These are phyloP conservation scores for Veloboletus limbatus DNA, from an alignment of 1,284 basidiomycete genomes.

Conservation along the genomic window DNA sequence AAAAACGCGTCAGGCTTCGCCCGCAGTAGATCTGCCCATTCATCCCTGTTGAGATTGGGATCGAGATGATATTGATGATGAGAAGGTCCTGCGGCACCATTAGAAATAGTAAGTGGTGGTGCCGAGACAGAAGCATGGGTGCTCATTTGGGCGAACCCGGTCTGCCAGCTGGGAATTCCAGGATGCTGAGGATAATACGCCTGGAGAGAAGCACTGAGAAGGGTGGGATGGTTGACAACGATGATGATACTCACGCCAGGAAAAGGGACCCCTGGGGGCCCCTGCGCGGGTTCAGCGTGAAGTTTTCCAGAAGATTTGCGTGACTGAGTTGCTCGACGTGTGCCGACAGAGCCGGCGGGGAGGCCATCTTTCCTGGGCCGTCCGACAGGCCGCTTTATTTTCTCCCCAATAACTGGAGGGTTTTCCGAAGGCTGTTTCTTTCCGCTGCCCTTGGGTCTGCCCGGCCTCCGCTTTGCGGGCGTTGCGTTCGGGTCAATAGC, in stretches of 20 bases:
- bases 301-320: slow-evolving; percentile 39
- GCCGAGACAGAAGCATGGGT: slow-evolving; percentile 34
- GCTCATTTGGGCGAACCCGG: slow-evolving; percentile 23
- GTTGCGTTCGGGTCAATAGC: slow-evolving; percentile 29
- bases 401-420: slow-evolving; percentile 33
- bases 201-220: slow-evolving; percentile 15
- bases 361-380: slow-evolving; percentile 56
- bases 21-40: slow-evolving; percentile 58
- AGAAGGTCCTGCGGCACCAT: slow-evolving; percentile 18
- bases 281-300: slow-evolving; percentile 18
- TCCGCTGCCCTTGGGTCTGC: slow-evolving; percentile 53
- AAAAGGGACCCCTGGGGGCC: slow-evolving; percentile 29
- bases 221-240: background rate
- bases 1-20: slow-evolving; percentile 55
- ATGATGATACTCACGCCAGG: slow-evolving; percentile 23
- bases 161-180: slow-evolving; percentile 33
- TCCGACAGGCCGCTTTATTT: slow-evolving; percentile 53
- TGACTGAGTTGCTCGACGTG: slow-evolving; percentile 31
- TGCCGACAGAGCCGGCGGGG: slow-evolving; percentile 50
- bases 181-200: slow-evolving; percentile 36
- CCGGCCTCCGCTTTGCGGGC: slow-evolving; percentile 46
- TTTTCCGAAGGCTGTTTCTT: slow-evolving; percentile 45
- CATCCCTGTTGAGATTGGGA: slow-evolving; percentile 51
- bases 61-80: slow-evolving; percentile 44
- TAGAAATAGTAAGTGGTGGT: slow-evolving; percentile 33